These are phyloP conservation scores for Phalaenopsis hybrid DNA, from an alignment of 116 monocot species.

Conservation along the genomic window DNA sequence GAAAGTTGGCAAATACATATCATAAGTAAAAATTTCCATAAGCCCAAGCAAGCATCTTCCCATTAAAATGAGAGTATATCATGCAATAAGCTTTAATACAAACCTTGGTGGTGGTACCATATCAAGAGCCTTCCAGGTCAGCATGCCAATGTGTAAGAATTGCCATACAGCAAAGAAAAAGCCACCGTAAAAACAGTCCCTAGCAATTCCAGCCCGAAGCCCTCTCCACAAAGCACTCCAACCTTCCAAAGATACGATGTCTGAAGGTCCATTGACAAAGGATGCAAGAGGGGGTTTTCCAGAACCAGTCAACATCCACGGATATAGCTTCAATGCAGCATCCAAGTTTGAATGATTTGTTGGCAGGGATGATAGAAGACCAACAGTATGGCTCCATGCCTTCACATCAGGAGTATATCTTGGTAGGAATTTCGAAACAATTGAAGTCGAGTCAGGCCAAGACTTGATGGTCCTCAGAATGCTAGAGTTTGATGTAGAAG, in stretches of 20 bases:
- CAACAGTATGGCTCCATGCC: conserved; percentile 44
- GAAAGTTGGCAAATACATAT: not conserved
- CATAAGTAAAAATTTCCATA: not conserved
- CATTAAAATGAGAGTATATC: not conserved
- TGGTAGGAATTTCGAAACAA: conserved; percentile 53
- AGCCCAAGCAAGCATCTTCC: not conserved
- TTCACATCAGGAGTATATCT: conserved; percentile 53
- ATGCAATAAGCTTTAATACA: not conserved
- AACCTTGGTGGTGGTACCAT: conserved; percentile 77
- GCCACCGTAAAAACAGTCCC: conserved; percentile 84
- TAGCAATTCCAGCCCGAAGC: conserved; percentile 63
- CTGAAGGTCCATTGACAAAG: conserved; percentile 44
- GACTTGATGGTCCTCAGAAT: conserved; percentile 14
- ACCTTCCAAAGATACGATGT: conserved; percentile 70
- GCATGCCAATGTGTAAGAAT: conserved; percentile 74
- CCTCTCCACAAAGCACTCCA: conserved; percentile 76
- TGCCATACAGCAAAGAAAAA: conserved; percentile 94
- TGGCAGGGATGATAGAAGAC: conserved; percentile 56
- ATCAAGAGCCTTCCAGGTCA: conserved; percentile 77
- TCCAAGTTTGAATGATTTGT: conserved; percentile 36
- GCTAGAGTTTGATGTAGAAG: conserved; percentile 35
- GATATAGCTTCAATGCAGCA: conserved; percentile 55
- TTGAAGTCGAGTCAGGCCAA: conserved; percentile 20
- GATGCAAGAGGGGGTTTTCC: conserved; percentile 79
- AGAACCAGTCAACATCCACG: conserved; percentile 96